Percentiles rank a stretch among this genome's conserved stretches.
Conservation (phyloP, 352 stramenopile genomes). For the Globisporangium spinosum region DNA sequence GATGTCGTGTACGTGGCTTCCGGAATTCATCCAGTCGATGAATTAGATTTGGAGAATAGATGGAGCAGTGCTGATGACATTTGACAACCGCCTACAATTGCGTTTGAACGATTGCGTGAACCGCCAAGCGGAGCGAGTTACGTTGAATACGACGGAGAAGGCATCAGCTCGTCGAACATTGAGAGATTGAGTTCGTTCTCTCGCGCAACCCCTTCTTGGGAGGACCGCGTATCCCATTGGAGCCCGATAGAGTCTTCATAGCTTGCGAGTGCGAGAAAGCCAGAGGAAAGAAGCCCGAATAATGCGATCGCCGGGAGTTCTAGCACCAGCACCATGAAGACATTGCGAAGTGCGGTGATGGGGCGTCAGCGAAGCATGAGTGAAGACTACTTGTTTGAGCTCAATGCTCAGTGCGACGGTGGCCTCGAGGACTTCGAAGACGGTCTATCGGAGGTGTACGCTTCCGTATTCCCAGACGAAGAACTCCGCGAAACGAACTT, state of each 20-base stretch:
- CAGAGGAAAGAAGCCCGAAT: not conserved
- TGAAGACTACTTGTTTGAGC: conserved; percentile 14
- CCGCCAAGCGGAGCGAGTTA: not conserved
- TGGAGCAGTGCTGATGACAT: too few relatives aligned
- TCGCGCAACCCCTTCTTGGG: not conserved
- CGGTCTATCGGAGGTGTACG: conserved; percentile 18
- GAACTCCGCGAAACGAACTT: not conserved
- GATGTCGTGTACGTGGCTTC: not conserved
- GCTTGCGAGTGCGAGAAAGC: not conserved
- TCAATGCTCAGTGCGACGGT: conserved; percentile 20
- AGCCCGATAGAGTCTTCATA: not conserved
- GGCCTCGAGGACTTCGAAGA: conserved; percentile 20
- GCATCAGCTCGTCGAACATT: conserved; percentile 5
- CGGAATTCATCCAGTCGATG: not conserved
- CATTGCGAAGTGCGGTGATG: conserved; percentile 14
- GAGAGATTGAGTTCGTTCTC: conserved; percentile 17
- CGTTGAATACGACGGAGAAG: not conserved
- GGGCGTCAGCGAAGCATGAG: conserved; percentile 17
- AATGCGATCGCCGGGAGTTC: not conserved
- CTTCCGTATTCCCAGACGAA: conserved; percentile 5
- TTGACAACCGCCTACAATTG: not conserved
- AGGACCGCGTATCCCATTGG: conserved; percentile 13
- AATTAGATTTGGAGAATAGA: not conserved
- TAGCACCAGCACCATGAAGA: conserved; percentile 1
- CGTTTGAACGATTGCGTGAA: not conserved